Evolutionary conservation across 1,139 yeast genomes (phyloP).

Genomic region (Yamadazyma sp.): DNA sequence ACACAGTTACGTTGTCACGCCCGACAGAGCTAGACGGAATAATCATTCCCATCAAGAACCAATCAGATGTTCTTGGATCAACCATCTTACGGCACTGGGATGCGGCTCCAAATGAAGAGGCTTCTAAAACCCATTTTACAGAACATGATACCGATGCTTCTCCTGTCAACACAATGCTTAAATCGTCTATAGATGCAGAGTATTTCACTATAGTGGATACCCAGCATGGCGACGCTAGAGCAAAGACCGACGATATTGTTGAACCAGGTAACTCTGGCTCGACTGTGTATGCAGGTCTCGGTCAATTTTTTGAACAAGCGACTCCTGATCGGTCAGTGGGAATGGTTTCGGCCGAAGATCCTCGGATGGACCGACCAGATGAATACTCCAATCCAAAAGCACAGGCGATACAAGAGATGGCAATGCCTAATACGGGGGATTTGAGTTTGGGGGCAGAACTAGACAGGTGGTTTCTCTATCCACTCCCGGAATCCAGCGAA

Average conservation of each 20-base stretch:
- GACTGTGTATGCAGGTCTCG: no score
- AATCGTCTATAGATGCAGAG: slow-evolving; percentile 5
- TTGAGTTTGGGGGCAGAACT: slow-evolving; percentile 12
- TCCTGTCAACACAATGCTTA: slow-evolving; percentile 5
- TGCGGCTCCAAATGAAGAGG: not conserved
- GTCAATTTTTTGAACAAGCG: not conserved
- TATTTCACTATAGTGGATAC: slow-evolving; percentile 4
- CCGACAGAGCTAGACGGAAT: slow-evolving; percentile 8
- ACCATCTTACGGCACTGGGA: slow-evolving; percentile 5
- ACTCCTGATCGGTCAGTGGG: not conserved
- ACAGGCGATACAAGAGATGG: slow-evolving; percentile 8
- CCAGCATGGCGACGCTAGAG: no score
- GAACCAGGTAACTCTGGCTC: no score
- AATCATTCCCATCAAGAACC: slow-evolving; percentile 5
- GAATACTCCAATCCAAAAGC: slow-evolving; percentile 8
- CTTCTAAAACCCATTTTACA: slow-evolving; percentile 1
- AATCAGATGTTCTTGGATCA: slow-evolving; percentile 5
- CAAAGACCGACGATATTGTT: no score
- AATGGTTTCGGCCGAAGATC: slow-evolving; percentile 2
- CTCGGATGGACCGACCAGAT: slow-evolving; percentile 4
- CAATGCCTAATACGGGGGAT: slow-evolving; percentile 3
- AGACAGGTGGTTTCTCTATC: slow-evolving; percentile 14
- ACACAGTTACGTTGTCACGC: slow-evolving; percentile 5
- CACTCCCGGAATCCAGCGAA: slow-evolving; percentile 11
- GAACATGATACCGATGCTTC: slow-evolving; percentile 12